These are phyloP conservation scores for Metschnikowia hibisci DNA, from an alignment of 805 yeast genomes.

Conservation along the genomic window DNA sequence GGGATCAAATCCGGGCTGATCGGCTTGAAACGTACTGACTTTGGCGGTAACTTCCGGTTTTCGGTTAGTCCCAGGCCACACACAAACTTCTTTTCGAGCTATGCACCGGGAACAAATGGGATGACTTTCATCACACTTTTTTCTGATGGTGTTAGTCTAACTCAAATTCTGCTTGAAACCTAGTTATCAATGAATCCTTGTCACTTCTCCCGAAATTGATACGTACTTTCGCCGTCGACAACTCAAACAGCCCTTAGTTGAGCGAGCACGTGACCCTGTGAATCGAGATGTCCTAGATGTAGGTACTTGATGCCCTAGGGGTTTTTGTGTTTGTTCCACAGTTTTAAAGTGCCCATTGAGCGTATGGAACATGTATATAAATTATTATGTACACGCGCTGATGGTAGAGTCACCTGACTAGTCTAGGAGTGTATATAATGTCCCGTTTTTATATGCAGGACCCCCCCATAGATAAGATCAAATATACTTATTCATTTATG, in stretches of 20 bases:
- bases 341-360: constrained; percentile 10
- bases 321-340: constrained; percentile 7
- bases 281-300: constrained; percentile 7
- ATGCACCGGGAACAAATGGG: constrained; percentile 15
- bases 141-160: constrained; percentile 13
- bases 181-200: no score
- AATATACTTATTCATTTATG: no score
- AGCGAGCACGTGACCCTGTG: constrained; percentile 17
- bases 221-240: constrained; percentile 20
- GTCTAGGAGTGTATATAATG: no score
- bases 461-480: no score
- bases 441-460: no score
- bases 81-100: constrained; percentile 6
- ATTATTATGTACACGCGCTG: no score
- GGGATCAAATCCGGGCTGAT: no score
- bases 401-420: no score
- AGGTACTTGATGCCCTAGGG: constrained; percentile 14
- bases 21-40: no score
- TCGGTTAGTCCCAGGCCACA: constrained; percentile 9
- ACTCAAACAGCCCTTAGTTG: constrained; percentile 15
- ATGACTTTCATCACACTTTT: constrained; percentile 18
- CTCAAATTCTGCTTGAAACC: no score
- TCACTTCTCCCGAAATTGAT: not conserved
- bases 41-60: no score
- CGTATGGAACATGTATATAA: constrained; percentile 17